Conservation (phyloP, 352 stramenopile species). For the Plasmopara viticola region DNA sequence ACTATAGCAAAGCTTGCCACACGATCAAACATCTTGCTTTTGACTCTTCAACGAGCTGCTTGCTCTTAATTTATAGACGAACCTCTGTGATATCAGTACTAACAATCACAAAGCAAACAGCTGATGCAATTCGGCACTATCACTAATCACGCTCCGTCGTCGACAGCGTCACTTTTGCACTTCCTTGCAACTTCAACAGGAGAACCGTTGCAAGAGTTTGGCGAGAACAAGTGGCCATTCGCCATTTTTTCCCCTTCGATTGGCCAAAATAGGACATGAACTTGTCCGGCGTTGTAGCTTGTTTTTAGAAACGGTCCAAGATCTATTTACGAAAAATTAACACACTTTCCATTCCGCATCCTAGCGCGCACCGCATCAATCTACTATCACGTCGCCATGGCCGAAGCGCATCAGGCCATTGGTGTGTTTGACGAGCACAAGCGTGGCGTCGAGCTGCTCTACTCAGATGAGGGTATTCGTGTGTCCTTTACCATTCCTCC, state of each 20-base stretch:
- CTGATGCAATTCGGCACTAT: too few relatives aligned
- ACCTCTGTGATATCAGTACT: too few relatives aligned
- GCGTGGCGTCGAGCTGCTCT: slow-evolving; percentile 78
- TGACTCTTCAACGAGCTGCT: too few relatives aligned
- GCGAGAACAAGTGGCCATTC: too few relatives aligned
- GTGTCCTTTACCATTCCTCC: slow-evolving; percentile 82
- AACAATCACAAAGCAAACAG: too few relatives aligned
- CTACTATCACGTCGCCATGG: slow-evolving; percentile 36
- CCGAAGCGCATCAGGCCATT: slow-evolving; percentile 81
- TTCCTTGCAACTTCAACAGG: slow-evolving; percentile 45
- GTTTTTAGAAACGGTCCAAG: too few relatives aligned
- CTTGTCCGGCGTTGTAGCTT: too few relatives aligned
- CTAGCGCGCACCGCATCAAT: background rate
- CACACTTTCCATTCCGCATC: slow-evolving; percentile 12
- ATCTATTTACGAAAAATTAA: too few relatives aligned
- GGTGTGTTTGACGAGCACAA: slow-evolving; percentile 85
- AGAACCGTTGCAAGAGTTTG: background rate
- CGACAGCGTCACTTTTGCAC: slow-evolving; percentile 45
- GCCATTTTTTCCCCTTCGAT: background rate
- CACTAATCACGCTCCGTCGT: slow-evolving; percentile 23
- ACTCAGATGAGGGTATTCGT: slow-evolving; percentile 77
- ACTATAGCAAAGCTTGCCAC: too few relatives aligned
- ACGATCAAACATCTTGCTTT: too few relatives aligned
- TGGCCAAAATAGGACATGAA: slow-evolving; percentile 7
- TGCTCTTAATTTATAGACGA: too few relatives aligned